Conservation (phyloP, 345 rosid genomes). For the Syzygium oleosum region DNA sequence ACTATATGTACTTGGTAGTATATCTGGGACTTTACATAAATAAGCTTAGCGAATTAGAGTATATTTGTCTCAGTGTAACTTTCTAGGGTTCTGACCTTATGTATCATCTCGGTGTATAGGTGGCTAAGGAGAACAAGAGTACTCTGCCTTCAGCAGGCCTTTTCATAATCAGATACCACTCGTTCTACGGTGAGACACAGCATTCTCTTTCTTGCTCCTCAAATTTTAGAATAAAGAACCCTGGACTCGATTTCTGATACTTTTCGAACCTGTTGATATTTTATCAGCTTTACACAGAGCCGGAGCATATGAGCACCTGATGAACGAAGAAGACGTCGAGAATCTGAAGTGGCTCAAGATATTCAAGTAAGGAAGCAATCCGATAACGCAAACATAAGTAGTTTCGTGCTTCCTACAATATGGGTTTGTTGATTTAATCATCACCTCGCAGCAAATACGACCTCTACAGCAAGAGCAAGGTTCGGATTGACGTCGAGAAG, state of each 20-base stretch:
- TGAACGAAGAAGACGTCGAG: slow-evolving; percentile 37
- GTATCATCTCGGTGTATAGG: slow-evolving; percentile 12
- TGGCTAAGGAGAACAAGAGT: slow-evolving; percentile 49
- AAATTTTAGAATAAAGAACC: neutral
- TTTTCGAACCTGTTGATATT: neutral
- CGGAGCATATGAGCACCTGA: slow-evolving; percentile 30
- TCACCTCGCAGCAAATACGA: slow-evolving; percentile 45
- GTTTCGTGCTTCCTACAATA: neutral
- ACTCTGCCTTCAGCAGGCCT: slow-evolving; percentile 58
- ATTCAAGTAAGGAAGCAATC: slow-evolving; percentile 22
- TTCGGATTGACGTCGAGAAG: slow-evolving; percentile 33
- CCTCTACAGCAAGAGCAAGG: slow-evolving; percentile 56
- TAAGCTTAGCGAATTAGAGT: neutral
- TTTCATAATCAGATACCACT: slow-evolving; percentile 63
- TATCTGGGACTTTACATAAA: neutral
- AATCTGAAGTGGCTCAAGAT: slow-evolving; percentile 40
- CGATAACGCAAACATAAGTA: neutral
- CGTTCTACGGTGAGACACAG: slow-evolving; percentile 37
- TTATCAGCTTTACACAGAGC: slow-evolving; percentile 37
- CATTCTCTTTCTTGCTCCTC: neutral
- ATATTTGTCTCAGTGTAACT: neutral
- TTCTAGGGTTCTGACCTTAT: neutral
- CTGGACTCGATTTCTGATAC: neutral
- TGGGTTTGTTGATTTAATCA: neutral
- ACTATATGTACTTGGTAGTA: slow-evolving; percentile 63